Evolutionary conservation across 768 basidiomycete species (phyloP), one percentile per base, ranked within the genome.

Genomic region (Mycena rebaudengoi): DNA sequence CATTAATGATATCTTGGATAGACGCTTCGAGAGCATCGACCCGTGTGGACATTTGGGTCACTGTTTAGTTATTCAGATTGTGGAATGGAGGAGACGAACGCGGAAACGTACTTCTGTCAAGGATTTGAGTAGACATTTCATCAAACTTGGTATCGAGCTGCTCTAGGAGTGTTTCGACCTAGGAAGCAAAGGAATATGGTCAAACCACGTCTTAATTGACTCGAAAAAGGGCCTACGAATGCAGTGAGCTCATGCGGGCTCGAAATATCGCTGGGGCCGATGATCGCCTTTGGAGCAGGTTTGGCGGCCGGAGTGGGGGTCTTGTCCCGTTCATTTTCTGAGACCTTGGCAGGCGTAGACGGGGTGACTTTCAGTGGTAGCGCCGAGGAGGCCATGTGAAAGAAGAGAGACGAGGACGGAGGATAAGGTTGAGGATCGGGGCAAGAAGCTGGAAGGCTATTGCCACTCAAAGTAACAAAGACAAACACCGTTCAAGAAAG

Each of bases 171-270:
- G 88, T 91, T 77, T 98, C 96, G 13, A 97, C 94, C 95, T 96
- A 32, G 68, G 6, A 21, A 20, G n/a, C 43, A 26, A 41, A 32
- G 20, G 25, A 60, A 18, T 65, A 60, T 32, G 46, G 21, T 59
- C 35, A 55, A 29, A 29, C 14, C 11, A 21, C 48, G n/a, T 21
- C 11, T 12, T 1, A 20, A 43, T 20, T n/a, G 29, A 28, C 18
- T 26, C 20, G 20, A 49, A 50, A 56, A 65, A 41, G 44, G 53
- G 48, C 50, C 29, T 74, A 98, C 96, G 78, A 96, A 98, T 21
- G 94, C 94, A 29, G 96, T 97, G 67, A 98, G 78, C 75, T 98
- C 96, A 74, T 96, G 95, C 1, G 96, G 96, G 71, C 93, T 95
- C 2, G 95, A 94, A 33, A 94, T 94, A 69, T 95, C 92, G 60